Percentiles rank a stretch among this genome's conserved stretches.
Evolutionary conservation across 768 basidiomycete species (phyloP).

Genomic region (Lanmaoa rubissima): DNA sequence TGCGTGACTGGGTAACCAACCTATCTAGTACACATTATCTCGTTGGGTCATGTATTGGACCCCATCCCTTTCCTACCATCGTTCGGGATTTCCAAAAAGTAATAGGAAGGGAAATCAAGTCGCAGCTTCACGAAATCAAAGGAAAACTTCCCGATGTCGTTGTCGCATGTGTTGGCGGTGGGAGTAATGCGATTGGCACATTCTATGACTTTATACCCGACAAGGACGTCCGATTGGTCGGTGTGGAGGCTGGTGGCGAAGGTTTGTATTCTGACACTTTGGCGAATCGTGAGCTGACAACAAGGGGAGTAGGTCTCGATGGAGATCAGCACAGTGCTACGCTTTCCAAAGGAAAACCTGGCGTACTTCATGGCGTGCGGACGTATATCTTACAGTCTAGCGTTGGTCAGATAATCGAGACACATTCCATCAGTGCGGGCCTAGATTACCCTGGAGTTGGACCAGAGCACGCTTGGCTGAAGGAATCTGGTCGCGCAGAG

Average conservation of each 20-base stretch:
- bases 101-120: slow-evolving; percentile 93
- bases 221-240: slow-evolving; percentile 79
- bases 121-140: slow-evolving; percentile 64
- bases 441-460: slow-evolving; percentile 97
- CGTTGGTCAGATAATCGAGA: slow-evolving; percentile 93
- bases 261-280: slow-evolving; percentile 44
- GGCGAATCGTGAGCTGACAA: slow-evolving; percentile 10
- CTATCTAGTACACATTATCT: slow-evolving; percentile 93
- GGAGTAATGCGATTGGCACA: slow-evolving; percentile 95
- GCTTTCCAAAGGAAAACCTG: slow-evolving; percentile 84
- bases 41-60: slow-evolving; percentile 95
- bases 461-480: slow-evolving; percentile 97
- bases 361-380: slow-evolving; percentile 93
- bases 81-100: slow-evolving; percentile 97
- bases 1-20: slow-evolving; percentile 99
- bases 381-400: slow-evolving; percentile 91
- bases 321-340: slow-evolving; percentile 92
- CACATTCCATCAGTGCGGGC: slow-evolving; percentile 95
- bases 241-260: slow-evolving; percentile 98
- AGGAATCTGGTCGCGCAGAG: slow-evolving; percentile 90
- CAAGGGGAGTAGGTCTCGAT: slow-evolving; percentile 52
- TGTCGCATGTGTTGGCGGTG: slow-evolving; percentile 97
- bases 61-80: slow-evolving; percentile 98
- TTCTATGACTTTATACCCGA: slow-evolving; percentile 97
- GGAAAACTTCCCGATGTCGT: slow-evolving; percentile 93